These are phyloP conservation scores for Fusarium sulawesiense DNA, from an alignment of 2,329 filamentous ascomycete genomes.

Conservation along the genomic window DNA sequence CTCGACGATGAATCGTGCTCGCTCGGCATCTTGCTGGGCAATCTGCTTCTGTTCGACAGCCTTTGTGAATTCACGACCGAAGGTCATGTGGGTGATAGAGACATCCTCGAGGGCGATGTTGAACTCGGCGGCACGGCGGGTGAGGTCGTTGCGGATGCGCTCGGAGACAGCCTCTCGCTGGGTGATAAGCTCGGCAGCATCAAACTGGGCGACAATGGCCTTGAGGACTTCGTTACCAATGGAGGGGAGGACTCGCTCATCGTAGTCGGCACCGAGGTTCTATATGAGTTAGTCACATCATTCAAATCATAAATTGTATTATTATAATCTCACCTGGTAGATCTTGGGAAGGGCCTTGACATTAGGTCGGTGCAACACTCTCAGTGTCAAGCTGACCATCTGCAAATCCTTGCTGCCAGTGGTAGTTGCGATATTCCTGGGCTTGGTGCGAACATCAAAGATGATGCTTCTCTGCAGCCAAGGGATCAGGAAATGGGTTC, in stretches of 20 bases:
- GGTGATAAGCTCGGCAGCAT: conserved; percentile 97
- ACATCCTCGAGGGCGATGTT: conserved; percentile 99
- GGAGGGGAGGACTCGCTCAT: conserved; percentile 96
- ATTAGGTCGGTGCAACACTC: conserved; percentile 93
- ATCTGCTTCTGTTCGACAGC: conserved; percentile 99
- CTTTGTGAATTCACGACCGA: conserved; percentile 98
- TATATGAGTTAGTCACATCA: conserved; percentile 53
- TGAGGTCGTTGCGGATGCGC: conserved; percentile 91
- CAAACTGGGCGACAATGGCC: conserved; percentile 98
- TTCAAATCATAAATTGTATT: neutral
- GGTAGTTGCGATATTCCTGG: conserved; percentile 95
- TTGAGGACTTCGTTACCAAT: conserved; percentile 99
- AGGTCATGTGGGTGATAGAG: conserved; percentile 99
- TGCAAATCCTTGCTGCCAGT: conserved; percentile 99
- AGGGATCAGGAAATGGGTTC: conserved; percentile 94
- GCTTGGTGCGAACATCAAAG: conserved; percentile 98
- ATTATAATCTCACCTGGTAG: conserved; percentile 78
- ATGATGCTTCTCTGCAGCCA: conserved; percentile 96
- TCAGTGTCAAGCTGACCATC: conserved; percentile 98
- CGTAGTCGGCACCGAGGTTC: conserved; percentile 98
- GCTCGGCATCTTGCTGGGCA: conserved; percentile 97
- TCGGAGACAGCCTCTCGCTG: conserved; percentile 97
- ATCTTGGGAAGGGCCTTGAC: conserved; percentile 95
- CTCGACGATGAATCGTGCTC: conserved; percentile 97
- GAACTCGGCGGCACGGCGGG: conserved; percentile 94